phyloP scores from a whole-genome alignment of 768 basidiomycete species.

The Kwoniella botswanensis region DNA sequence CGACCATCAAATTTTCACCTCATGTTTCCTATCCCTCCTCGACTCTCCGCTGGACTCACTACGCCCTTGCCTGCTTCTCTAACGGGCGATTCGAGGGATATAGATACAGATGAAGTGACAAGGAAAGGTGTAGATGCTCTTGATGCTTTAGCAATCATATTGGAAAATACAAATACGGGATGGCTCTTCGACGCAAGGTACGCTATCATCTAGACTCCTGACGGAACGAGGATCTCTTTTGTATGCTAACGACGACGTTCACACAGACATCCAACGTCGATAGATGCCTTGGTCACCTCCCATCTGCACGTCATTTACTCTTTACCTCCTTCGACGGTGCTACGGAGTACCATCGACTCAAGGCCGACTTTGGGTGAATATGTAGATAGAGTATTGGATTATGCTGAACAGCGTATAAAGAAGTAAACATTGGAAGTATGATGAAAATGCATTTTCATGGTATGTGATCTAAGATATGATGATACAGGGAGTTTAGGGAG shows the following conservation, averaged over 20 bases:
- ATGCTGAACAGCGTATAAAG: constrained; percentile 17
- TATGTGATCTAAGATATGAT: background rate
- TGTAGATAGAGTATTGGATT: constrained; percentile 33
- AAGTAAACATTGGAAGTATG: background rate
- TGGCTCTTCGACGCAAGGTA: constrained; percentile 49
- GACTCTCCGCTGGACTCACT: constrained; percentile 40
- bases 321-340: constrained; percentile 11
- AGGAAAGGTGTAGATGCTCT: constrained; percentile 35
- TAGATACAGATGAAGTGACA: constrained; percentile 29
- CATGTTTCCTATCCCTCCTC: constrained; percentile 37
- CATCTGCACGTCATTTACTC: constrained; percentile 38
- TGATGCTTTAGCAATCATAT: constrained; percentile 18
- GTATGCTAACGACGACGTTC: no score
- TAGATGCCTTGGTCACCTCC: constrained; percentile 48
- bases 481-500: no score
- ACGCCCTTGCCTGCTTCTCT: constrained; percentile 46
- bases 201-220: constrained; percentile 4
- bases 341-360: constrained; percentile 14
- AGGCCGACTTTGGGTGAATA: constrained; percentile 28
- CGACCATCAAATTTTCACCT: constrained; percentile 24
- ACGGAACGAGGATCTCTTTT: no score
- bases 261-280: constrained; percentile 40
- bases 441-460: background rate
- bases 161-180: background rate
- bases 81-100: constrained; percentile 40